Conservation (phyloP, 768 basidiomycete genomes). For the Dentipellis fragilis region DNA sequence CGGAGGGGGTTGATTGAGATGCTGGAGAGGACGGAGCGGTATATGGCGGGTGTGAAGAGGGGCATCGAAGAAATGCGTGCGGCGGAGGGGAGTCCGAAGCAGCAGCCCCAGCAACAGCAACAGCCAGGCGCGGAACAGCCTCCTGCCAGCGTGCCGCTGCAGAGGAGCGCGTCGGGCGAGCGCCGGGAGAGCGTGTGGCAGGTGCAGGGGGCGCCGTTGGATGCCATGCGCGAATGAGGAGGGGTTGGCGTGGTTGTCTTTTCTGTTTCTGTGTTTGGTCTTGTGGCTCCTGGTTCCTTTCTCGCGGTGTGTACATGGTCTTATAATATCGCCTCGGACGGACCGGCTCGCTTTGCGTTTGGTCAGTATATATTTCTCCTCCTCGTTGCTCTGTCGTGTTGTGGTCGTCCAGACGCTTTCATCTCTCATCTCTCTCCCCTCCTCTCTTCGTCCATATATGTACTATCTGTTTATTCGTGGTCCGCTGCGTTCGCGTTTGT, state of each 20-base stretch:
- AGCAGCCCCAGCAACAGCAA: not conserved
- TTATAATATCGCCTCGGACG: slow-evolving; percentile 4
- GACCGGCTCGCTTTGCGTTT: not conserved
- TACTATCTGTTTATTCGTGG: not conserved
- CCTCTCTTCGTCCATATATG: not conserved
- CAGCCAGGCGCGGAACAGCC: not conserved
- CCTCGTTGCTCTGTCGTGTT: not conserved
- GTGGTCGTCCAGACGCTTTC: not conserved
- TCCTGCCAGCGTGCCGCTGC: slow-evolving; percentile 16
- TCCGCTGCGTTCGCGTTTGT: not conserved
- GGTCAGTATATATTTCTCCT: slow-evolving; percentile 10
- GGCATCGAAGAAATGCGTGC: slow-evolving; percentile 69
- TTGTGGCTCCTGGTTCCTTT: not conserved
- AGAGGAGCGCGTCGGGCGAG: slow-evolving; percentile 15
- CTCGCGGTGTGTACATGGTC: slow-evolving; percentile 7
- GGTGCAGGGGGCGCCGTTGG: slow-evolving; percentile 15
- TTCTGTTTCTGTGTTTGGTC: not conserved
- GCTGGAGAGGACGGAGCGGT: slow-evolving; percentile 61
- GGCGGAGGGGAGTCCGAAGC: slow-evolving; percentile 12
- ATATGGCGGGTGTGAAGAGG: slow-evolving; percentile 64
- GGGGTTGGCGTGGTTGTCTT: not conserved
- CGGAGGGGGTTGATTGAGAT: slow-evolving; percentile 61
- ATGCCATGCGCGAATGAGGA: slow-evolving; percentile 11
- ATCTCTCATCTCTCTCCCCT: not conserved
- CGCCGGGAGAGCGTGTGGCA: slow-evolving; percentile 23